Evolutionary conservation across 768 basidiomycete species (phyloP).

Genomic region (Exsudoporus frostii): DNA sequence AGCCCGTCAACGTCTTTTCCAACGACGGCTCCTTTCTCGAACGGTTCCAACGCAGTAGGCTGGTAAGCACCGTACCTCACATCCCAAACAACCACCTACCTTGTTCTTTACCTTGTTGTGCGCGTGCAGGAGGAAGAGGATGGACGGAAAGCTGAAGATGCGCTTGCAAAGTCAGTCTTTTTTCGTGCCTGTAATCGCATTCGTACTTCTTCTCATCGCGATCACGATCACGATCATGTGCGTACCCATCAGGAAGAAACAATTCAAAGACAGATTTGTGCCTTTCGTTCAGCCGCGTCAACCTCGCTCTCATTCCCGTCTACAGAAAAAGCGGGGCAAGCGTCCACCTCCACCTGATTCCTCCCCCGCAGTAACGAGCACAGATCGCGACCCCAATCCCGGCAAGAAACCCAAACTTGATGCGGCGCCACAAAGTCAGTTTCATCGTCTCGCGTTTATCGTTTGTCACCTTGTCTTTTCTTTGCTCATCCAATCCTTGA

Average conservation of each 20-base stretch:
- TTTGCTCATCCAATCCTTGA: not conserved
- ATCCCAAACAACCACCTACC: not conserved
- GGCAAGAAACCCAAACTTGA: slow-evolving; percentile 41
- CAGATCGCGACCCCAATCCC: slow-evolving; percentile 32
- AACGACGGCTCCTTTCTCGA: slow-evolving; percentile 70
- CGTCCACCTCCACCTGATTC: slow-evolving; percentile 43
- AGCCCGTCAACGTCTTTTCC: slow-evolving; percentile 59
- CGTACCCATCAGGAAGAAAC: slow-evolving; percentile 44
- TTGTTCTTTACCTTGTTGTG: not conserved
- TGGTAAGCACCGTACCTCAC: slow-evolving; percentile 35
- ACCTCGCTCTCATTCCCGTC: not conserved
- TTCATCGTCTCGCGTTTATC: not conserved
- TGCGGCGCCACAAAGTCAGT: slow-evolving; percentile 32
- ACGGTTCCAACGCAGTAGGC: slow-evolving; percentile 24
- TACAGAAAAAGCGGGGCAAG: slow-evolving; percentile 60
- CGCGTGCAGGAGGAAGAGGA: slow-evolving; percentile 53
- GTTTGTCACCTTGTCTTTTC: not conserved
- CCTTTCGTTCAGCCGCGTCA: slow-evolving; percentile 12
- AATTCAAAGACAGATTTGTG: slow-evolving; percentile 62
- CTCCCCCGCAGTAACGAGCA: slow-evolving; percentile 30
- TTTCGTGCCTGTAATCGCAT: not conserved
- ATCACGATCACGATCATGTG: not conserved
- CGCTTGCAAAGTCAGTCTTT: slow-evolving; percentile 44
- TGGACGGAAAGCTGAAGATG: slow-evolving; percentile 52
- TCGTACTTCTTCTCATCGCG: not conserved